Percentiles rank a stretch among this genome's conserved stretches.
Evolutionary conservation across 495 filamentous ascomycete genomes (phyloP).

Genomic region (Talaromyces stipitatus): DNA sequence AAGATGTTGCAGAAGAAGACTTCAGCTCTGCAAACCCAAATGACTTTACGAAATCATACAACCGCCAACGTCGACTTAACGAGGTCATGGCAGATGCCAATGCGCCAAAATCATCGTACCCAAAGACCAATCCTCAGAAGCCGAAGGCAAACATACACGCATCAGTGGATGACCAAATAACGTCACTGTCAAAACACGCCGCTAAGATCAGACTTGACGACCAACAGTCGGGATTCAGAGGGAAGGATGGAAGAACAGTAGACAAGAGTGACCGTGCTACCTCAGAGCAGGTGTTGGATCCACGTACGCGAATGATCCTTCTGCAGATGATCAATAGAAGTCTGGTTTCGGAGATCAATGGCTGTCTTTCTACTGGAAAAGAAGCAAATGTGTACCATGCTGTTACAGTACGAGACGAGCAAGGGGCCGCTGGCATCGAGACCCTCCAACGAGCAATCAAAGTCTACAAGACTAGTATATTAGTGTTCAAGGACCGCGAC

Average conservation of each 20-base stretch:
- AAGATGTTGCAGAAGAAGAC: slow-evolving; percentile 51
- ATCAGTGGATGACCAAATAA: slow-evolving; percentile 79
- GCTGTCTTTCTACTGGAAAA: slow-evolving; percentile 90
- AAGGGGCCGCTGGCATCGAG: slow-evolving; percentile 16
- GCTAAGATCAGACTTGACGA: slow-evolving; percentile 81
- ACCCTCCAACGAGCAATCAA: slow-evolving; percentile 76
- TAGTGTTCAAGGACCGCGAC: slow-evolving; percentile 95
- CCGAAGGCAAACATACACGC: slow-evolving; percentile 71
- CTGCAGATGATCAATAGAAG: slow-evolving; percentile 88
- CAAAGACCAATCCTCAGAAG: slow-evolving; percentile 78
- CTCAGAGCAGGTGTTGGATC: slow-evolving; percentile 87
- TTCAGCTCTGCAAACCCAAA: slow-evolving; percentile 49
- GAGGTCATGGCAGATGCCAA: slow-evolving; percentile 50
- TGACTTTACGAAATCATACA: slow-evolving; percentile 85
- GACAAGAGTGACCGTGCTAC: slow-evolving; percentile 93
- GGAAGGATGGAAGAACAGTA: slow-evolving; percentile 38
- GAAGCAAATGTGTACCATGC: slow-evolving; percentile 96
- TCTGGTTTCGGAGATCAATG: slow-evolving; percentile 76
- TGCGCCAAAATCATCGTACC: slow-evolving; percentile 46
- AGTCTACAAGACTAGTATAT: slow-evolving; percentile 93
- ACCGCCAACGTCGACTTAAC: slow-evolving; percentile 65
- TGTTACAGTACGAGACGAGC: slow-evolving; percentile 41
- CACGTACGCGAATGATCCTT: slow-evolving; percentile 88
- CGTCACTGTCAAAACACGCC: slow-evolving; percentile 74
- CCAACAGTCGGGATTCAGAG: slow-evolving; percentile 42